Base-by-base conservation (phyloP, 2,329 filamentous ascomycete genomes). In the Rutstroemia sydowiana region DNA sequence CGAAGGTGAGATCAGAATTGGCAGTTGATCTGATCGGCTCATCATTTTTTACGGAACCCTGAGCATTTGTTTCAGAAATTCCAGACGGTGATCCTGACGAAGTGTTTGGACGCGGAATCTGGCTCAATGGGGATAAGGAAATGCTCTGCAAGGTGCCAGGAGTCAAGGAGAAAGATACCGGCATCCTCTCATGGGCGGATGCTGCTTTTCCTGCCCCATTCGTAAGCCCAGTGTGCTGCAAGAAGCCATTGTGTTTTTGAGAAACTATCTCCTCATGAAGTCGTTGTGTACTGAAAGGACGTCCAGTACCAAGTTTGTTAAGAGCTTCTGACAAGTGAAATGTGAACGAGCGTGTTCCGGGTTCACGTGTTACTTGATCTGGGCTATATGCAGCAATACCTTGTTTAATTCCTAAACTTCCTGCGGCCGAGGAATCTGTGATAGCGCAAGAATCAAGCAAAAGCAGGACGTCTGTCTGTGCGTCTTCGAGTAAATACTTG, bases 381-480 rank as follows among this genome's bases (percentile, higher is more conserved):
- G 74, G 70, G 1, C 71, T 73, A 59, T 72, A 77, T n/a, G 80
- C 78, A 5, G 81, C 79, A 58, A 85, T 82, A 41, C 75, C 75
- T 63, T 85, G 80, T 65, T 84, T 85, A 18, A 75, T 67, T 26
- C 79, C 79, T 59, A 77, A 73, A 53, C 74, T 76, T 21, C 76
- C 75, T 4, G 73, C 69, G 46, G 73, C 66, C 1, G 74, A 68
- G 10, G 71, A 69, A 55, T 83, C 76, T 28, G 73, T 71, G n/a
- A 75, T 64, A 10, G 76, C 74, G 61, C 79, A 82, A n/a, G 77
- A 78, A 63, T 85, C 81, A 23, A 85, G 71, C 11, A 85, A 67
- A 5, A 85, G 68, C 13, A 85, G 71, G 32, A 84, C 78, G 63
- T 85, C 81, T 3, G 79, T 81, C 55, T 77, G 75, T 2, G 78